Evolutionary conservation across 2,329 filamentous ascomycete genomes (phyloP), one percentile per base, ranked within the genome.

Genomic region (Pseudogymnoascus sp.): DNA sequence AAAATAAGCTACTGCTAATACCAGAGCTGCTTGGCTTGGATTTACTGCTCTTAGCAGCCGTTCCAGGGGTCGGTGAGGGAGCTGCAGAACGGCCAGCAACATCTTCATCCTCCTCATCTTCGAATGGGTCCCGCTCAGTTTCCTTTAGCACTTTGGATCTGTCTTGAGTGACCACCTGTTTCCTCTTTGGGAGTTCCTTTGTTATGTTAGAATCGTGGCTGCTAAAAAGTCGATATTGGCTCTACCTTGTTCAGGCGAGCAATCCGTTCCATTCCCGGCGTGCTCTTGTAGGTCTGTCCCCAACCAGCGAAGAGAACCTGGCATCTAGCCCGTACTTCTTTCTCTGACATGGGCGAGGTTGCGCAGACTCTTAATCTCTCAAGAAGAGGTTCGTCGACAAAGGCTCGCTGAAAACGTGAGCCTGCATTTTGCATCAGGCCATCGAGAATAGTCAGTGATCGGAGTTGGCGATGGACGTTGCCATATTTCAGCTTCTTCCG

Each of bases 401-500:
- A 96, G 14, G 84, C 83, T 59, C 90, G 86, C 74, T 97, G 90
- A 72, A 97, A 97, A 11, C 88, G 85, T 11, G 88, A 81, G 1
- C 93, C 93, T 2, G 92, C 92, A 77, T 99, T 99, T 72, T 97
- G 91, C 65, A 99, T 94, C 39, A 99, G 81, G 43, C 90, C 92
- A 73, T 99, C 94, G 1, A 99, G 83, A 59, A 99, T 87, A 10
- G 89, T 88, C 21, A 99, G 83, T 37, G 94, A 90, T 64, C 94
- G 86, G 35, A 97, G 81, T 75, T 99, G 94, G 59, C 92, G 88
- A 75, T 97, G 93, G n/a, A 90, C 82, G 71, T 86, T 96, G 69
- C 94, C 94, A 76, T 99, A 97, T 78, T 99, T 99, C 82, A 99
- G 84, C 80, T 97, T 97, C 83, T 99, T 99, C 65, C 94, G 86